Conservation (phyloP, 768 basidiomycete genomes). For the Royoungia palumana region DNA sequence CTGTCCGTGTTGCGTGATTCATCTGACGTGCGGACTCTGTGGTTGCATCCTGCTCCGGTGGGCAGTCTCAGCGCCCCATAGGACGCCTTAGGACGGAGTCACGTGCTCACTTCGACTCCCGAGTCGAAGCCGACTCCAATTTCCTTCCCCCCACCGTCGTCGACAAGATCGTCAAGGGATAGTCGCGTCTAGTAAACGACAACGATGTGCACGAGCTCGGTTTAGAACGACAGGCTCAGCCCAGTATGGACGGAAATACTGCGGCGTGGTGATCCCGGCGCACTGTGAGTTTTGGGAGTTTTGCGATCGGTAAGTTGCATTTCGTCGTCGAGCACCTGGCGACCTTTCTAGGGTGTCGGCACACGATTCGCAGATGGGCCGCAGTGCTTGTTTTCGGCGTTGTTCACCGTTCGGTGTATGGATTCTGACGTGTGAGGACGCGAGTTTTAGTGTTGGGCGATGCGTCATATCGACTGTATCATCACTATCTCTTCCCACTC, state of each 20-base stretch:
- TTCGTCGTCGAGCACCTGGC: no score
- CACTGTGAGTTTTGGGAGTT: conserved; percentile 66
- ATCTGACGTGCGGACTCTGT: not conserved
- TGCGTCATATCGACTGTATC: no score
- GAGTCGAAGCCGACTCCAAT: not conserved
- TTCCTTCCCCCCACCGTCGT: conserved; percentile 10
- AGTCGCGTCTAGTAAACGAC: conserved; percentile 36
- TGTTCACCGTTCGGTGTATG: conserved; percentile 69
- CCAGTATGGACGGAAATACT: conserved; percentile 78
- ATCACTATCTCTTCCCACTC: no score
- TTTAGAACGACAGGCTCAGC: conserved; percentile 91
- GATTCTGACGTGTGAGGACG: conserved; percentile 12
- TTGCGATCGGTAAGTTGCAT: conserved; percentile 56
- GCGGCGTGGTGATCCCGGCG: conserved; percentile 62
- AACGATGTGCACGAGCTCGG: conserved; percentile 52
- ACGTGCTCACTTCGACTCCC: conserved; percentile 48
- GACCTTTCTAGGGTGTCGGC: conserved; percentile 65
- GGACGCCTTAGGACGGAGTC: conserved; percentile 60
- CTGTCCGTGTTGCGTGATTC: not conserved
- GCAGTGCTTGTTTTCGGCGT: conserved; percentile 89
- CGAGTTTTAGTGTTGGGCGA: no score
- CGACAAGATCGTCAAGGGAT: conserved; percentile 12
- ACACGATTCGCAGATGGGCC: conserved; percentile 88
- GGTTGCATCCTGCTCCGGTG: no score
- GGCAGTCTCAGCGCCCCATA: conserved; percentile 65